Percentiles rank a stretch among this genome's conserved stretches.
Conservation (phyloP, 2,329 filamentous ascomycete species). For the Capronia americana region DNA sequence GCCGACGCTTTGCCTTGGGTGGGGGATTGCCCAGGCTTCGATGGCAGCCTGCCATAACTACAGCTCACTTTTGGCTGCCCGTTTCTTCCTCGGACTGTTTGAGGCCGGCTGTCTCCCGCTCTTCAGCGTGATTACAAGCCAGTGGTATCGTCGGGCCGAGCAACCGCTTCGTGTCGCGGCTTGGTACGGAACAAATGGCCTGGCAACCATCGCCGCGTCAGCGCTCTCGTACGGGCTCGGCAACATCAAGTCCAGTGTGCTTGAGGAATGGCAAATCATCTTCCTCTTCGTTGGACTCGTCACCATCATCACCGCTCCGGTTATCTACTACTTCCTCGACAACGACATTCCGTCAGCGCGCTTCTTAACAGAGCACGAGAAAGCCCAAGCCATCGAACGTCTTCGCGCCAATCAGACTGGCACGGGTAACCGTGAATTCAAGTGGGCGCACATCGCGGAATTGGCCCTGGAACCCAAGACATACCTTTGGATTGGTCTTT, state of each 20-base stretch:
- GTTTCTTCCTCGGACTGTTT: slow-evolving; percentile 61
- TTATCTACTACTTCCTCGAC: slow-evolving; percentile 67
- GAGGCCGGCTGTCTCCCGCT: slow-evolving; percentile 59
- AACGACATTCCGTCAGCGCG: slow-evolving; percentile 62
- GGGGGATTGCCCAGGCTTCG: slow-evolving; percentile 56
- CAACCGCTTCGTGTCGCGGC: slow-evolving; percentile 68
- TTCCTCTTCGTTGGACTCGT: slow-evolving; percentile 68
- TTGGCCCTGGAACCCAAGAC: slow-evolving; percentile 54
- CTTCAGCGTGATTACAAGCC: slow-evolving; percentile 54
- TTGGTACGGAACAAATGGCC: slow-evolving; percentile 71
- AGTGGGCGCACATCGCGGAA: slow-evolving; percentile 53
- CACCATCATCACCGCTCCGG: slow-evolving; percentile 63
- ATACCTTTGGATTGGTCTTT: slow-evolving; percentile 66
- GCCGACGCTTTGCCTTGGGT: slow-evolving; percentile 56
- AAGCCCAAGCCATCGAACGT: slow-evolving; percentile 55
- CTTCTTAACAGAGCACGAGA: slow-evolving; percentile 56
- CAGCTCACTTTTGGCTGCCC: slow-evolving; percentile 53
- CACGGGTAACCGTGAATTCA: slow-evolving; percentile 54
- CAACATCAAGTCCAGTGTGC: slow-evolving; percentile 55
- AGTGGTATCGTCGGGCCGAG: slow-evolving; percentile 60
- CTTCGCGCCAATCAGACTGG: slow-evolving; percentile 59
- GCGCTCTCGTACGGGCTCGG: slow-evolving; percentile 64
- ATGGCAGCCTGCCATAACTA: slow-evolving; percentile 59
- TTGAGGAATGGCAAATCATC: slow-evolving; percentile 62
- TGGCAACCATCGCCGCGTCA: slow-evolving; percentile 64